Conservation (phyloP, 192 early-diverging fungal species). For the Coemansia sp. region DNA sequence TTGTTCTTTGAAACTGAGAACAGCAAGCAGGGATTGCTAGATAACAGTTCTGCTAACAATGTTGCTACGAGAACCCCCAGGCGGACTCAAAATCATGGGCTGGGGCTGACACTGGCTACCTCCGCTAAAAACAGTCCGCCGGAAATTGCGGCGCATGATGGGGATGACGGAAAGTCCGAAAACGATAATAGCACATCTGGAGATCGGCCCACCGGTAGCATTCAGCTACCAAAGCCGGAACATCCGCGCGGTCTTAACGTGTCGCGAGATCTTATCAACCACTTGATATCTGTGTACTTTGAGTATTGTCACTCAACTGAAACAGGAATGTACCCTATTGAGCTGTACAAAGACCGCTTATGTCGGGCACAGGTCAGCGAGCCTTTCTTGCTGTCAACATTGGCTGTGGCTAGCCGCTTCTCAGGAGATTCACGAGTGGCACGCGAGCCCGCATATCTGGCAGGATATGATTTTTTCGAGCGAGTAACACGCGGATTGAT, state of each 20-base stretch:
- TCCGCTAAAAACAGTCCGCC: neutral
- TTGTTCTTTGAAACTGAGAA: neutral
- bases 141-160: neutral
- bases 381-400: conserved; percentile 43
- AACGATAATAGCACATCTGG: neutral
- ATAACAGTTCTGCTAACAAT: neutral
- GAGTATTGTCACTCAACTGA: conserved; percentile 42
- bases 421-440: conserved; percentile 48
- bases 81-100: neutral
- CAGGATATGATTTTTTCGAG: conserved; percentile 51
- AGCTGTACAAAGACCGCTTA: conserved; percentile 49
- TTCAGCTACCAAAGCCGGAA: conserved; percentile 8
- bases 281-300: conserved; percentile 45
- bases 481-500: conserved; percentile 40
- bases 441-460: conserved; percentile 46
- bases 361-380: conserved; percentile 48
- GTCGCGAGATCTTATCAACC: conserved; percentile 50
- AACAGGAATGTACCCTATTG: conserved; percentile 51
- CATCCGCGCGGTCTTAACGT: conserved; percentile 23
- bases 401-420: conserved; percentile 49
- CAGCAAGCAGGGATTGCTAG: neutral
- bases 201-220: neutral
- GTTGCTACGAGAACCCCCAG: neutral
- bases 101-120: neutral
- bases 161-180: neutral